Percentiles rank a stretch among this genome's conserved stretches.
Conservation (phyloP, 129 eudicot genomes). For the Tagetes erecta region DNA sequence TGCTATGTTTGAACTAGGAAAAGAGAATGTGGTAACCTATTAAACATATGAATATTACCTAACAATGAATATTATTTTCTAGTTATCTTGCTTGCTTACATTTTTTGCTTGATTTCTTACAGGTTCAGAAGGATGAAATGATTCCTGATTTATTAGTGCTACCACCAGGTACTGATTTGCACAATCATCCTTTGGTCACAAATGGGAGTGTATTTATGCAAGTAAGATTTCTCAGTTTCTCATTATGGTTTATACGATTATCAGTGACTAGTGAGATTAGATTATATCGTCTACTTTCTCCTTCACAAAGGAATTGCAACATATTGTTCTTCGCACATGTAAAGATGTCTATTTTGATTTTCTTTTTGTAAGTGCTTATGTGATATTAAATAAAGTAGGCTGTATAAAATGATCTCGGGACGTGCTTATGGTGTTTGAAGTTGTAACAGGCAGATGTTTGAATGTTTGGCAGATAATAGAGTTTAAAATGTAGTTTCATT, state of each 20-base stretch:
- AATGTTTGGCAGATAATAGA: background rate
- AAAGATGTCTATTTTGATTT: conserved; percentile 1
- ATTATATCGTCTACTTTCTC: background rate
- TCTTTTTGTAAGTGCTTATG: background rate
- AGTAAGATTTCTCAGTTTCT: conserved; percentile 41
- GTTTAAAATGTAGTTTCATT: background rate
- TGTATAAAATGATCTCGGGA: too few species aligned
- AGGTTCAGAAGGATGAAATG: conserved; percentile 83
- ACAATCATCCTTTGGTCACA: conserved; percentile 69
- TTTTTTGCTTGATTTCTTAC: conserved; percentile 17
- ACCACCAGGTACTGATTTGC: conserved; percentile 92
- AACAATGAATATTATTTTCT: background rate
- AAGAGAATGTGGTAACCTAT: conserved; percentile 52
- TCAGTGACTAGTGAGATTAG: background rate
- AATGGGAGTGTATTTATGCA: conserved; percentile 84
- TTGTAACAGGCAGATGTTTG: too few species aligned
- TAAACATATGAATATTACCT: background rate
- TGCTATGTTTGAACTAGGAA: conserved; percentile 57
- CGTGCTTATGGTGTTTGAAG: background rate
- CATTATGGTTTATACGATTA: background rate
- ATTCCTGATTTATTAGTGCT: conserved; percentile 79
- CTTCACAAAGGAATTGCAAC: background rate
- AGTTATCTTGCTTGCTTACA: conserved; percentile 16
- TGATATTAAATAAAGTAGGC: background rate
- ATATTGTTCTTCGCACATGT: background rate